These are phyloP conservation scores for Arthroderma sp. DNA, from an alignment of 2,329 filamentous ascomycete species.

Conservation along the genomic window DNA sequence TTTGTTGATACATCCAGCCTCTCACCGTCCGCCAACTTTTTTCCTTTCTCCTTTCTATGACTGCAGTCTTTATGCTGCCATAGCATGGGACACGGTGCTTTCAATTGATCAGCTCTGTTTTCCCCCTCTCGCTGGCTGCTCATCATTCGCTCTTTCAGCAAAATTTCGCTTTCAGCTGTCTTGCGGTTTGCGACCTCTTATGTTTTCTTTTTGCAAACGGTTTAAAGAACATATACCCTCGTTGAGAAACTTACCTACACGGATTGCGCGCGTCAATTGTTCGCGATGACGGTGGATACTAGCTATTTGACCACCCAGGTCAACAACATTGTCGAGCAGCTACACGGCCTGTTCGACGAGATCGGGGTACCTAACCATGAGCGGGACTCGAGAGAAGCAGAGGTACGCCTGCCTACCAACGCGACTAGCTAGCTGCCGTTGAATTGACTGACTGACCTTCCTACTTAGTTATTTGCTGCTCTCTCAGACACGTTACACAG, in stretches of 20 bases:
- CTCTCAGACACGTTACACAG: conserved; percentile 84
- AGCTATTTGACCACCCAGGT: conserved; percentile 91
- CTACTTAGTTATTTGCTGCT: conserved; percentile 65
- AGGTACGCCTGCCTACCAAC: conserved; percentile 45
- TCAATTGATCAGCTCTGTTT: too few species aligned
- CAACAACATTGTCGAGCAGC: conserved; percentile 79
- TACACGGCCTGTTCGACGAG: conserved; percentile 92
- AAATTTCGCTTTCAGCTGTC: neutral
- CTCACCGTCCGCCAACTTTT: too few species aligned
- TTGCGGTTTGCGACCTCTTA: neutral
- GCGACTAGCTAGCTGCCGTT: neutral
- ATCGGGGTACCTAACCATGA: conserved; percentile 93
- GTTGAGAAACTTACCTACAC: neutral
- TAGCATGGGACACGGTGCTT: too few species aligned
- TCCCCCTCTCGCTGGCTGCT: too few species aligned
- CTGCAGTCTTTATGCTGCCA: too few species aligned
- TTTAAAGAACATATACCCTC: neutral
- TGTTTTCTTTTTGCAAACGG: neutral
- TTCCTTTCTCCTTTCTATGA: too few species aligned
- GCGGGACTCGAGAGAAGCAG: conserved; percentile 74
- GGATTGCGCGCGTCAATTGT: neutral
- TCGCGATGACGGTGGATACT: conserved; percentile 57
- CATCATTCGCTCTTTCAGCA: neutral
- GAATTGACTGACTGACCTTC: conserved; percentile 8
- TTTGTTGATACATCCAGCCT: too few species aligned